Base-by-base conservation (phyloP, 768 basidiomycete species). In the Cystofilobasidium ferigula region DNA sequence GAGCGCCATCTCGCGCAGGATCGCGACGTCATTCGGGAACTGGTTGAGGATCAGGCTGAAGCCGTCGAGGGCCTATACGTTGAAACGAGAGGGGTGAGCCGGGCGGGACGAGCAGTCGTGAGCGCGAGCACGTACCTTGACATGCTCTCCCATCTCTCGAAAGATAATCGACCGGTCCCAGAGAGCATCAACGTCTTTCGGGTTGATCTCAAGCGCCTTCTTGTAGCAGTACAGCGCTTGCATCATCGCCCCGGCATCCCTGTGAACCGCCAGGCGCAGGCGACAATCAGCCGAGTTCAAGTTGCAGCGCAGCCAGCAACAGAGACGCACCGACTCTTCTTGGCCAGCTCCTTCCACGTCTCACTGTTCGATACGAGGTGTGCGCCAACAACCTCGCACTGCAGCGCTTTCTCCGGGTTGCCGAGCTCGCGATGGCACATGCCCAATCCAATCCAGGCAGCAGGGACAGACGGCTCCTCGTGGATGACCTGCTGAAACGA, bases 181-280 rank as follows among this genome's bases (percentile, higher is more conserved):
- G 20, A 90, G 80, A 5, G 88, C 87, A 66, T 87, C 85, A 20
- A 88, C 82, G 69, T 97, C 92, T 10, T 81, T 80, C 1, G 88
- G 87, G 72, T 94, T 86, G 28, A 88, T 78, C 64, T 81, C 84
- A 71, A 86, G 82, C 0, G 88, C 83, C 73, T 95, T 93, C 0
- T 86, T 81, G 73, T 88, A 89, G 73, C 94, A 98, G 73, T 97
- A 97, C 40, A 95, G 74, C 2, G 90, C 89, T 75, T 97, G 91
- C 66, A 91, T 87, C 53, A 83, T 81, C 67, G 84, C 84, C 1
- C 86, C 87, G 30, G 84, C 74, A 18, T 84, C 83, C 69, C 89
- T 85, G 68, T 24, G 42, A 28, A 18, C 22, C 6, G 42, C 2
- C 18, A 54, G 56, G 16, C 26, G 56, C 0, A 58, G 14, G 40